phyloP scores from a whole-genome alignment of 352 stramenopile genomes.

The Aphanomyces astaci region DNA sequence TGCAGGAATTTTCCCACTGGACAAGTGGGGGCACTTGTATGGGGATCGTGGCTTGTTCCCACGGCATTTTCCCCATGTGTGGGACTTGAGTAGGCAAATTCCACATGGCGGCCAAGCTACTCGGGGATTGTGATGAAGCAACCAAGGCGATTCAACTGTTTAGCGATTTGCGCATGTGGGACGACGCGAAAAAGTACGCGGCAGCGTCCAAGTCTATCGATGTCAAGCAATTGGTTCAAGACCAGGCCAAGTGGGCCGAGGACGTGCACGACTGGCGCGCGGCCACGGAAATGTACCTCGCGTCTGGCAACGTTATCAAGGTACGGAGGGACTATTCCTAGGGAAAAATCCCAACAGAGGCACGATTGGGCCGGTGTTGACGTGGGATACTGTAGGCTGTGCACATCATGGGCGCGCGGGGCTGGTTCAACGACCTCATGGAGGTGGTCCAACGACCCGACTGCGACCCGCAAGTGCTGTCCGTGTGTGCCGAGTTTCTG shows the following conservation, averaged over 20 bases:
- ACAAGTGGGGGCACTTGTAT: no score
- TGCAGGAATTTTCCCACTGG: no score
- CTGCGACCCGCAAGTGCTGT: conserved; percentile 39
- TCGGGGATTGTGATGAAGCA: conserved; percentile 66
- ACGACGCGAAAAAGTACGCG: conserved; percentile 90
- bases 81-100: conserved; percentile 79
- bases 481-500: conserved; percentile 55
- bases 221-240: conserved; percentile 78
- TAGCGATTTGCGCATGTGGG: conserved; percentile 88
- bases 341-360: no score
- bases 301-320: conserved; percentile 65
- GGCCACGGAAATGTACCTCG: conserved; percentile 87
- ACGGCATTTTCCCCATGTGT: no score
- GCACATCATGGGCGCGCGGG: conserved; percentile 79
- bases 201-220: conserved; percentile 69
- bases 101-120: conserved; percentile 85
- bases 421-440: conserved; percentile 82
- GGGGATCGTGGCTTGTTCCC: neutral
- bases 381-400: conserved; percentile 64
- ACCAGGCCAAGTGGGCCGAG: conserved; percentile 89
- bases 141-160: conserved; percentile 91
- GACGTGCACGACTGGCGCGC: conserved; percentile 88
- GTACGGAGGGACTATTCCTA: no score
- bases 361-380: no score
- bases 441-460: conserved; percentile 63